Evolutionary conservation across 257 asterid species (phyloP).

Genomic region (Datura wrightii): DNA sequence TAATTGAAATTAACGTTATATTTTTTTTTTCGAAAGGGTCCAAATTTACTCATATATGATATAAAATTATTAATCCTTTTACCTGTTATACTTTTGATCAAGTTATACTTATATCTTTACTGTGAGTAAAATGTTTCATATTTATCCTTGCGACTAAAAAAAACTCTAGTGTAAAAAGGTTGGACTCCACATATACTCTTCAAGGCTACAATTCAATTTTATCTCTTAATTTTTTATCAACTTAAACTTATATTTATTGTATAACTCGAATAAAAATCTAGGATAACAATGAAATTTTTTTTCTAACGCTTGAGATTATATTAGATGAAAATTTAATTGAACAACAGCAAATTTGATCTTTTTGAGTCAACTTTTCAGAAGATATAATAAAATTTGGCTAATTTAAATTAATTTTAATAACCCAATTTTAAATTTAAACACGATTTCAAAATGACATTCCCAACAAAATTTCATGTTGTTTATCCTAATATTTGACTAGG

Average conservation of each 20-base stretch:
- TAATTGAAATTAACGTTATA: too few species aligned
- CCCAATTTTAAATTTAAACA: too few species aligned
- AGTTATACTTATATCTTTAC: not conserved
- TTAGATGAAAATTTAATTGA: not conserved
- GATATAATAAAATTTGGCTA: too few species aligned
- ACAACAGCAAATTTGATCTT: too few species aligned
- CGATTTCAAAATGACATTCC: too few species aligned
- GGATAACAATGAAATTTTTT: not conserved
- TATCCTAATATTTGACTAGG: too few species aligned
- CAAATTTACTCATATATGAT: too few species aligned
- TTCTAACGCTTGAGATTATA: not conserved
- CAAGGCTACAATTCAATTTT: not conserved
- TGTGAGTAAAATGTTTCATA: not conserved
- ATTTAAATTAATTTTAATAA: too few species aligned
- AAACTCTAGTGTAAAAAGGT: not conserved
- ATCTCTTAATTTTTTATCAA: not conserved
- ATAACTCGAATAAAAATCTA: not conserved
- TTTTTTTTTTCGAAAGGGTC: too few species aligned
- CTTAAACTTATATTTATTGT: not conserved
- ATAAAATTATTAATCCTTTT: too few species aligned
- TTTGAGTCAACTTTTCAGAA: too few species aligned
- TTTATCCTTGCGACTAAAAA: not conserved
- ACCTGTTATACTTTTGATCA: not conserved
- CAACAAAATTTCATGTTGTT: too few species aligned
- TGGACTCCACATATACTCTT: not conserved